A percentile compares a stretch with the other conserved stretches of the same genome.
phyloP scores from a whole-genome alignment of 208 protist genomes.

The Blechomonas ayalai region DNA sequence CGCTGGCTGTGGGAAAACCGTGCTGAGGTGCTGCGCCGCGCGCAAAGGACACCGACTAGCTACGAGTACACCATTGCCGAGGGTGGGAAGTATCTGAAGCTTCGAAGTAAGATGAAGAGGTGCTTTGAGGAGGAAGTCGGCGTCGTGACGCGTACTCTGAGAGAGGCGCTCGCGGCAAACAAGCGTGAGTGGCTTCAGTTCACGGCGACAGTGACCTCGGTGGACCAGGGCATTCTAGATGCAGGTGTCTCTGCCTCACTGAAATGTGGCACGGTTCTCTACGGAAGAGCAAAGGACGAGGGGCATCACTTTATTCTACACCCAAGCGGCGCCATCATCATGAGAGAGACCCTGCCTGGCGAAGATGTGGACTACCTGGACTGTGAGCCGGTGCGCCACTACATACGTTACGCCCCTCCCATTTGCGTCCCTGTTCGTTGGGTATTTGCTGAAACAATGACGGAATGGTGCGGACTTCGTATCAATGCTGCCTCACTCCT shows the following conservation, averaged over 20 bases:
- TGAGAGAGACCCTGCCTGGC: constrained; percentile 5
- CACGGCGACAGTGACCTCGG: constrained; percentile 28
- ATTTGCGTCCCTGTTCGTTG: constrained; percentile 28
- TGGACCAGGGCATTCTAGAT: constrained; percentile 33
- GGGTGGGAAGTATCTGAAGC: constrained; percentile 6
- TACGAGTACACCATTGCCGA: constrained; percentile 4
- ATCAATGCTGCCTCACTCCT: constrained; percentile 33
- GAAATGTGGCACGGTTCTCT: constrained; percentile 12
- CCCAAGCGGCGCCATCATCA: constrained; percentile 22
- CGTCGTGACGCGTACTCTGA: not conserved
- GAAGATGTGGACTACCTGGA: constrained; percentile 25
- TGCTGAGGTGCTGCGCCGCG: not conserved
- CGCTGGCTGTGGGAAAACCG: not conserved
- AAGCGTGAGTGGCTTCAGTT: constrained; percentile 14
- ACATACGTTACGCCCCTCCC: constrained; percentile 45
- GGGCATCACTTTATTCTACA: constrained; percentile 16
- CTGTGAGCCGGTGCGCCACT: constrained; percentile 34
- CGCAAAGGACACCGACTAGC: not conserved
- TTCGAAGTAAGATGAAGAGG: not conserved
- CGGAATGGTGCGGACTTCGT: not conserved
- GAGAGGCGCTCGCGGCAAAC: not conserved
- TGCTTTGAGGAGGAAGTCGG: constrained; percentile 1
- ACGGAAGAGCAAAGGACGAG: constrained; percentile 5
- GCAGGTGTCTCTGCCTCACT: constrained; percentile 7
- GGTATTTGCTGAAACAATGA: not conserved